These are phyloP conservation scores for Pichiaceae sp. DNA, from an alignment of 1,139 yeast species.

Conservation along the genomic window DNA sequence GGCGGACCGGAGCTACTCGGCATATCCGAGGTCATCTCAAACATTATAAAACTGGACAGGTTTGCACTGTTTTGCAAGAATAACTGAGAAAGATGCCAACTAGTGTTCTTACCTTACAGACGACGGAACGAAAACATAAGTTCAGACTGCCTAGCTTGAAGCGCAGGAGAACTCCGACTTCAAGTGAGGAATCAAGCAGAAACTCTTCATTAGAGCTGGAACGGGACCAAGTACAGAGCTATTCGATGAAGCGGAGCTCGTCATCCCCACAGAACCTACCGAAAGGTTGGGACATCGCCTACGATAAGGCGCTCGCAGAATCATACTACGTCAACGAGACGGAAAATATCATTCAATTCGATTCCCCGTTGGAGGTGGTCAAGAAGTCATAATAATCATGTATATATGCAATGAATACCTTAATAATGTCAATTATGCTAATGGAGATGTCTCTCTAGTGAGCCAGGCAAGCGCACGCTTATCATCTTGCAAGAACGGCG, in stretches of 20 bases:
- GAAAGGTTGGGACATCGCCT: constrained; percentile 23
- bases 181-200: no score
- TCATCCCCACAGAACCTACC: constrained; percentile 10
- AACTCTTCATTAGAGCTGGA: neutral
- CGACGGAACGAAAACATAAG: neutral
- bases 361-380: constrained; percentile 25
- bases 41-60: no score
- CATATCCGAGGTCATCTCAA: no score
- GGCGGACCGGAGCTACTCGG: no score
- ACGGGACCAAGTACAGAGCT: neutral
- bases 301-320: constrained; percentile 22
- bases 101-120: neutral
- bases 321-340: constrained; percentile 21
- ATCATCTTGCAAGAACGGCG: constrained; percentile 23
- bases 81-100: neutral
- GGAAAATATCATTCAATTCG: constrained; percentile 23
- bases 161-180: neutral
- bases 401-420: no score
- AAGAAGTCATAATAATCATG: constrained; percentile 1
- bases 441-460: constrained; percentile 31
- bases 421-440: neutral
- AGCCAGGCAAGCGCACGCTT: constrained; percentile 38
- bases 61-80: no score
- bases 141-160: neutral
- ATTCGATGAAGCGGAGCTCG: no score